Evolutionary conservation across 2,329 filamentous ascomycete species (phyloP).

Genomic region (Apiospora kogelbergensis): DNA sequence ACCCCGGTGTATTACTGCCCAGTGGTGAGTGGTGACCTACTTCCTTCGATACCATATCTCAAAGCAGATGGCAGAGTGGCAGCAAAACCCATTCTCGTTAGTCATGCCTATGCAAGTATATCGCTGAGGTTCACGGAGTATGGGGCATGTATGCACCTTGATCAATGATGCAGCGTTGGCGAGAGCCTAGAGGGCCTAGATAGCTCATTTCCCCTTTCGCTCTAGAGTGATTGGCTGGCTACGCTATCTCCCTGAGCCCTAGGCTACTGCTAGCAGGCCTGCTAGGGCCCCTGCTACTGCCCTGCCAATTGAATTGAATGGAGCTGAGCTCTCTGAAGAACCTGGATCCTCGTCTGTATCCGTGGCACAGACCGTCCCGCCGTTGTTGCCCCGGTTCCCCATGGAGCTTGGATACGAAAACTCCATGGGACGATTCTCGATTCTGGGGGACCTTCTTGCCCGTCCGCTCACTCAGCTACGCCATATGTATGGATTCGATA

Average conservation of each 20-base stretch:
- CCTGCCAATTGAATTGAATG: background rate
- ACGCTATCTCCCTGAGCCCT: background rate
- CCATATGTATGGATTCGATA: background rate
- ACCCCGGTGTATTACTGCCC: too few species aligned
- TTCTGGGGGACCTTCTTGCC: background rate
- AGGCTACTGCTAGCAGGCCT: too few species aligned
- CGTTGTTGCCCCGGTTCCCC: background rate
- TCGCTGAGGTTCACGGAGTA: background rate
- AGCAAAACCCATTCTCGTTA: background rate
- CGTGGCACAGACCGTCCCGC: background rate
- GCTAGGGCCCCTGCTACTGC: background rate
- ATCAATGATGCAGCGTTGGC: background rate
- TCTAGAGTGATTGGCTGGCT: background rate
- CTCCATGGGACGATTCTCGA: too few species aligned
- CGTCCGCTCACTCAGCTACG: background rate
- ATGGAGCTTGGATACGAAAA: background rate
- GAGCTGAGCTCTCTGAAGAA: background rate
- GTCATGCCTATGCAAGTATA: background rate
- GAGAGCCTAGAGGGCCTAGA: too few species aligned
- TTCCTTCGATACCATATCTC: background rate
- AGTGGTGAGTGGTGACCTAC: background rate
- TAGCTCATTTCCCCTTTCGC: conserved; percentile 7
- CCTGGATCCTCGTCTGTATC: conserved; percentile 5
- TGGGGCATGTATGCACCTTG: background rate
- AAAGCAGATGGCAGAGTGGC: background rate